Conservation (phyloP, 164 flowering plant species). For the Kingdonia uniflora region DNA sequence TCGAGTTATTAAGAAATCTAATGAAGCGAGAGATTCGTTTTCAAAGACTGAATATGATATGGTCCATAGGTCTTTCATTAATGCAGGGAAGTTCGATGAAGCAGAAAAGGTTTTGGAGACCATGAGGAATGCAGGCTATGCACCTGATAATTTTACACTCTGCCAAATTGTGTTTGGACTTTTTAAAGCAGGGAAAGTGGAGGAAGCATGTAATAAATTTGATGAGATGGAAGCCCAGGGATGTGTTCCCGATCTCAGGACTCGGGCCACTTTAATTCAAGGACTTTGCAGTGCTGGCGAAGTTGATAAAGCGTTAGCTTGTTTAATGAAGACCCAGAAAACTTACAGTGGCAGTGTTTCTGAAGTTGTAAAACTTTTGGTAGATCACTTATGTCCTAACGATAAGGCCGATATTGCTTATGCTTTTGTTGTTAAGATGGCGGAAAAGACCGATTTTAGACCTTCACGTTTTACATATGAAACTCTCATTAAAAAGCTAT, state of each 20-base stretch:
- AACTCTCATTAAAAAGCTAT: too few relatives aligned
- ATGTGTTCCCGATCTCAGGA: conserved; percentile 16
- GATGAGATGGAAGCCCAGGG: conserved; percentile 71
- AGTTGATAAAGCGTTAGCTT: too few relatives aligned
- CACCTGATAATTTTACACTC: conserved; percentile 76
- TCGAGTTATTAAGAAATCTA: conserved; percentile 57
- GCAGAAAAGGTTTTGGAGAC: conserved; percentile 50
- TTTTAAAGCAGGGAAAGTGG: conserved; percentile 52
- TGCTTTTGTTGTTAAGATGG: too few relatives aligned
- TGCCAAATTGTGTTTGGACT: conserved; percentile 81
- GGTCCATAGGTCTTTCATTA: conserved; percentile 64
- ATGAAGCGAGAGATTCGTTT: conserved; percentile 39
- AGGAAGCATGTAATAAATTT: conserved; percentile 54
- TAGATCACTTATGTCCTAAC: too few relatives aligned
- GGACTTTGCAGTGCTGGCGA: too few relatives aligned
- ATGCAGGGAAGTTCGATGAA: conserved; percentile 63
- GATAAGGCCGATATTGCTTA: too few relatives aligned
- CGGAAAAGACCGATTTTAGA: too few relatives aligned
- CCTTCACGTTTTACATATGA: too few relatives aligned
- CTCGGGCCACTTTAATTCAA: too few relatives aligned
- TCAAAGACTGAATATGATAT: conserved; percentile 69
- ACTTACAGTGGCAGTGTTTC: too few relatives aligned
- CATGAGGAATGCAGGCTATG: conserved; percentile 66
- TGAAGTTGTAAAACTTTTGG: too few relatives aligned
- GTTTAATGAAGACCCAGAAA: too few relatives aligned